These are phyloP conservation scores for Candida maesae DNA, from an alignment of 805 yeast species.

Conservation along the genomic window DNA sequence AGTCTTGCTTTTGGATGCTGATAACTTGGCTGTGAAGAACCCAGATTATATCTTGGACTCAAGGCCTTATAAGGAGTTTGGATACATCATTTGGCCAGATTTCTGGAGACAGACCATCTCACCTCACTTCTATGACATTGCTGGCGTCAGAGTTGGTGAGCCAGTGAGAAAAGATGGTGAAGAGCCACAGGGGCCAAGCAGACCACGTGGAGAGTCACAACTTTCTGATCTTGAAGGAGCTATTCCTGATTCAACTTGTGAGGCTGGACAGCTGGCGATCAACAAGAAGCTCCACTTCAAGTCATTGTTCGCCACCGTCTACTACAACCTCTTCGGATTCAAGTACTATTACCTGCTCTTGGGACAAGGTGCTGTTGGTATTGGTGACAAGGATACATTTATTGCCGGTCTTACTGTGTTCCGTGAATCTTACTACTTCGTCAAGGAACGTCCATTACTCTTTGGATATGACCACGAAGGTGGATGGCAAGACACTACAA, in stretches of 20 bases:
- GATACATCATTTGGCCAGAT: slow-evolving; percentile 65
- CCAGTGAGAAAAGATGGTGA: slow-evolving; percentile 37
- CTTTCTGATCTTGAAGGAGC: slow-evolving; percentile 60
- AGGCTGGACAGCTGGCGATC: slow-evolving; percentile 66
- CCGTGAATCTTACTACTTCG: slow-evolving; percentile 24
- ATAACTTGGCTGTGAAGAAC: slow-evolving; percentile 40
- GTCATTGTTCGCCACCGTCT: slow-evolving; percentile 55
- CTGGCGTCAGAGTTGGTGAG: slow-evolving; percentile 38
- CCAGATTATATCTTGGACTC: slow-evolving; percentile 48
- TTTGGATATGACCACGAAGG: slow-evolving; percentile 23
- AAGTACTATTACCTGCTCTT: slow-evolving; percentile 62
- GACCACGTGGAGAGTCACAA: slow-evolving; percentile 33
- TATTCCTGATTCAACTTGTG: slow-evolving; percentile 66
- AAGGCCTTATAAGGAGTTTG: slow-evolving; percentile 39
- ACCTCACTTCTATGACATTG: slow-evolving; percentile 53
- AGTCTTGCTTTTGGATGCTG: slow-evolving; percentile 44
- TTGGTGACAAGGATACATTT: slow-evolving; percentile 78
- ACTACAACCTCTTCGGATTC: slow-evolving; percentile 68
- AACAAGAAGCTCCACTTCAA: slow-evolving; percentile 57
- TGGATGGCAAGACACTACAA: slow-evolving; percentile 29
- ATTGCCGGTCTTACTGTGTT: slow-evolving; percentile 31
- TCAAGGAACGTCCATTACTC: slow-evolving; percentile 25
- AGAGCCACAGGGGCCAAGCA: slow-evolving; percentile 40
- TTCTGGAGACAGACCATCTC: slow-evolving; percentile 67
- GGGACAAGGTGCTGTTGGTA: slow-evolving; percentile 75